Evolutionary conservation across 768 basidiomycete genomes (phyloP), one percentile per base, ranked within the genome.

Genomic region (Strobilomyces echinocephalus): DNA sequence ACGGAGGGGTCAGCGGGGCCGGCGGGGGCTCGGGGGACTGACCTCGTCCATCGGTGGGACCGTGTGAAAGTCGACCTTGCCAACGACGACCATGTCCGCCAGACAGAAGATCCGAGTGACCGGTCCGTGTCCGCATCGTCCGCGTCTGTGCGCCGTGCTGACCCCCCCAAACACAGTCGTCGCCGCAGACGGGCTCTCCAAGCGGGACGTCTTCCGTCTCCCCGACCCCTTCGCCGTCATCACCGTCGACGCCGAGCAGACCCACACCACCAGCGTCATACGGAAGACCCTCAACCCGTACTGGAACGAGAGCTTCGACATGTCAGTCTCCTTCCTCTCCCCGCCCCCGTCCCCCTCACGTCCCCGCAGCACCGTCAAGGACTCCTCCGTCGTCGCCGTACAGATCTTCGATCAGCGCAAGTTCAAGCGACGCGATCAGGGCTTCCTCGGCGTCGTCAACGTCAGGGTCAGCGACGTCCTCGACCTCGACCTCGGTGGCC

Each of bases 401-500:
- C 97, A 99, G 73, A 97, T 98, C 63, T 98, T 98, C 62, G 97
- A 99, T 73, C 95, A 98, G 72, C 86, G 93, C 71, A 99, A 99
- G 74, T 98, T 98, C 77, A 99, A 99, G 79, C 81, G 90, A 72
- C 85, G 88, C 64, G 97, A 99, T 69, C 97, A 98, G 69, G 97
- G 97, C 2, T 99, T 99, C 72, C 76, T 99, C 50, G 97, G 97
- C 34, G 95, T 98, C 14, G 95, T 98, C 62, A 99, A 99, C 68
- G 81, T 98, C 59, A 82, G 87, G 60, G 91, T 98, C 56, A 82
- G 85, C 67, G 90, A 94, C 71, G 87, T 88, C 21, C 75, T 97
- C 41, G 97, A 98, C 71, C 78, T 98, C 53, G 92, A 95, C 56
- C 72, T 95, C 18, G 94, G 89, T 46, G 90, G 91, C 16, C 94